Evolutionary conservation across 1,284 basidiomycete genomes (phyloP), one percentile per base, ranked within the genome.

Genomic region (Pseudozyma tsukubaensis): DNA sequence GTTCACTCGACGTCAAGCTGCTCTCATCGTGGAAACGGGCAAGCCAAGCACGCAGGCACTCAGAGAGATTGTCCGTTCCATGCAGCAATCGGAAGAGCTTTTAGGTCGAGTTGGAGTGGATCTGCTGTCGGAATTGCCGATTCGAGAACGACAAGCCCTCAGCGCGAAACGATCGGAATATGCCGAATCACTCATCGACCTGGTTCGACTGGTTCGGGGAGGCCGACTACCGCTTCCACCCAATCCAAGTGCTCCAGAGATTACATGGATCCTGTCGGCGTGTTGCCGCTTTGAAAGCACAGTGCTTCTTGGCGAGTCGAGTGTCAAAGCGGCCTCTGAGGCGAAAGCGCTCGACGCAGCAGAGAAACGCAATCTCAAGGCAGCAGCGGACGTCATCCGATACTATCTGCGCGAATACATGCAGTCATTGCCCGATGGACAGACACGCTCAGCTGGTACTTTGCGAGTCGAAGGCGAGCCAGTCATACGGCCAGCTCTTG

Each of bases 181-280:
- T 32, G 61, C 64, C 13, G 44, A 61, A 7, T 60, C 60, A 19
- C 29, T 76, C 3, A 45, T 68, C n/a, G 53, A 60, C 4, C 54
- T 76, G n/a, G 35, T 62, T n/a, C 64, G 65, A 21, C 50, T 76
- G 3, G 50, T 76, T 4, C 52, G 50, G 1, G 50, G 37, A 11
- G 64, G 45, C 4, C 49, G 55, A 6, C 40, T 76, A 32, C 68
- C 73, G 8, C 36, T 69, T 47, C 64, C 64, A 18, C 54, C 58
- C 12, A 29, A 37, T 8, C 32, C 64, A 1, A 61, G 52, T 24
- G 48, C 50, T 9, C 54, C 64, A 14, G 68, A 72, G 52, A 62
- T 76, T 14, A 47, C 61, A 1, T 76, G 73, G 73, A 61, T 72
- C 19, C 24, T 72, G 6, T 68, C 64, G 2, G 73, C 73, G 11